Percentiles rank a stretch among this genome's conserved stretches.
phyloP scores from a whole-genome alignment of 2,329 filamentous ascomycete species.

The Arthrobotrys sinensis region DNA sequence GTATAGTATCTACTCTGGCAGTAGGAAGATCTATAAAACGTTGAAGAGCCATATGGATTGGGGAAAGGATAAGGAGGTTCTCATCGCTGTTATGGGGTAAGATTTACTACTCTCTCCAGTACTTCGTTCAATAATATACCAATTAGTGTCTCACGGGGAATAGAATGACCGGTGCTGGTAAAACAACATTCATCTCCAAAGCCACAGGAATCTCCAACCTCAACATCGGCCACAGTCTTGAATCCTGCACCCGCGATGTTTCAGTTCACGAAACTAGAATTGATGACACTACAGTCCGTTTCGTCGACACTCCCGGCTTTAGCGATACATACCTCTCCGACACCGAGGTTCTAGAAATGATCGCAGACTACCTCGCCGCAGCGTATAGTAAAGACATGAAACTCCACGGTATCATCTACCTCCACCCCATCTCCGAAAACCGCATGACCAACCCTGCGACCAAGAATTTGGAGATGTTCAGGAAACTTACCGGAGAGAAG shows the following conservation, averaged over 20 bases:
- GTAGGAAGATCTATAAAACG: slow-evolving; percentile 36
- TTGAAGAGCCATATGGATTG: slow-evolving; percentile 50
- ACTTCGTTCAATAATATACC: neutral
- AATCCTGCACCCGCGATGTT: slow-evolving; percentile 64
- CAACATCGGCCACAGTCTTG: slow-evolving; percentile 66
- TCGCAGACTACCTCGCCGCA: slow-evolving; percentile 67
- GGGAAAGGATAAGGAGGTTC: slow-evolving; percentile 59
- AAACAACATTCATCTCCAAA: slow-evolving; percentile 67
- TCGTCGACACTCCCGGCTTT: slow-evolving; percentile 71
- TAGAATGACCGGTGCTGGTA: slow-evolving; percentile 67
- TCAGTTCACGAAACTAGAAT: slow-evolving; percentile 50
- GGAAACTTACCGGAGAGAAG: slow-evolving; percentile 68
- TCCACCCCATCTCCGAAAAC: slow-evolving; percentile 70
- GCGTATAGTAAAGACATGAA: slow-evolving; percentile 66
- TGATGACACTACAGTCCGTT: slow-evolving; percentile 62
- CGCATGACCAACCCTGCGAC: slow-evolving; percentile 66
- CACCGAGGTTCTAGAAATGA: slow-evolving; percentile 69
- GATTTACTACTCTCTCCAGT: neutral
- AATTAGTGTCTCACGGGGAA: neutral
- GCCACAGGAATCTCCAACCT: slow-evolving; percentile 66
- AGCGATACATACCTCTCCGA: slow-evolving; percentile 69
- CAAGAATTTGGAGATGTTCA: slow-evolving; percentile 69
- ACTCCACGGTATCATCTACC: slow-evolving; percentile 70
- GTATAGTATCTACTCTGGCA: slow-evolving; percentile 31
- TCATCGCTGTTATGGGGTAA: slow-evolving; percentile 64